phyloP scores from a whole-genome alignment of 495 filamentous ascomycete species.

The Beverwykella pulmonaria region DNA sequence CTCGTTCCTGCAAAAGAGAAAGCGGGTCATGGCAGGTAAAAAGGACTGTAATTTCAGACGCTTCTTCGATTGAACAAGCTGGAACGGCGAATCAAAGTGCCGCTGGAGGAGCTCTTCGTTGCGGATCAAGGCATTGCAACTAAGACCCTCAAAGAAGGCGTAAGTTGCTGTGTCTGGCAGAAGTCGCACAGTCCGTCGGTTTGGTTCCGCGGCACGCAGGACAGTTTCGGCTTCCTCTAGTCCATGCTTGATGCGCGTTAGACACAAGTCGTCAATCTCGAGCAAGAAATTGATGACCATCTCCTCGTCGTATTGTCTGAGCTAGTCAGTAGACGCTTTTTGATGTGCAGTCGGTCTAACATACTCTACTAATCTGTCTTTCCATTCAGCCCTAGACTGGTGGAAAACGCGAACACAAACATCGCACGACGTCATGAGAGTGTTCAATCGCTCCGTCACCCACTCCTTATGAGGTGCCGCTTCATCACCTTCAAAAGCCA shows the following conservation, averaged over 20 bases:
- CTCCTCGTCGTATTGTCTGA: conserved; percentile 62
- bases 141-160: conserved; percentile 66
- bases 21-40: conserved; percentile 75
- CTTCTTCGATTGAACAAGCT: conserved; percentile 71
- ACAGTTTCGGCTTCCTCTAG: conserved; percentile 53
- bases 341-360: not conserved
- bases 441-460: conserved; percentile 58
- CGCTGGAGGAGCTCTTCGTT: conserved; percentile 55
- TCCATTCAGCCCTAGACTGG: conserved; percentile 64
- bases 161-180: conserved; percentile 57
- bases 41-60: conserved; percentile 69
- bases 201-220: conserved; percentile 53
- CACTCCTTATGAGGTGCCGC: conserved; percentile 61
- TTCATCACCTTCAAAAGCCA: conserved; percentile 66
- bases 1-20: conserved; percentile 71
- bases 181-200: conserved; percentile 53
- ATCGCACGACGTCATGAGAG: conserved; percentile 69
- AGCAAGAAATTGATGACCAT: conserved; percentile 60
- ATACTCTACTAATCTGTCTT: conserved; percentile 56
- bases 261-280: conserved; percentile 60
- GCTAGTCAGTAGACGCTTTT: conserved; percentile 23
- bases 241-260: conserved; percentile 63
- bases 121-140: conserved; percentile 61
- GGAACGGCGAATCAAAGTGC: conserved; percentile 77
- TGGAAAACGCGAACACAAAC: conserved; percentile 81